Conservation (phyloP, 768 basidiomycete genomes). For the Leucocoprinus birnbaumii region DNA sequence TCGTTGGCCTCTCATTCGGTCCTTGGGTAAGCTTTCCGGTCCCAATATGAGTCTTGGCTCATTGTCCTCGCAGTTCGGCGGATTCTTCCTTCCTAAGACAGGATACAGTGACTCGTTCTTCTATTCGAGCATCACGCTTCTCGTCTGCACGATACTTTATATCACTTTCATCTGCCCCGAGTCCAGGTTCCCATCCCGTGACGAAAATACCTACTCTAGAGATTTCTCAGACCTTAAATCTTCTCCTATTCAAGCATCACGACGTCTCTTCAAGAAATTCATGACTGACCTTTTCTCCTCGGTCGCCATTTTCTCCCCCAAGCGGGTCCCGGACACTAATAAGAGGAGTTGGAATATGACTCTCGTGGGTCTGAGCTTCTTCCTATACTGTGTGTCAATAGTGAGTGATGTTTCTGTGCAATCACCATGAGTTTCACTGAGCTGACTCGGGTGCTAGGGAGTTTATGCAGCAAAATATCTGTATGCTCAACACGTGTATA, state of each 20-base stretch:
- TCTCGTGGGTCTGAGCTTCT: conserved; percentile 59
- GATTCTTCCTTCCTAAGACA: conserved; percentile 52
- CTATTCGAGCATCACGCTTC: conserved; percentile 38
- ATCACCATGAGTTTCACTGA: conserved; percentile 1
- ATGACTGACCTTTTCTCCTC: conserved; percentile 54
- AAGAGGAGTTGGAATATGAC: conserved; percentile 75
- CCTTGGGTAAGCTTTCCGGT: conserved; percentile 54
- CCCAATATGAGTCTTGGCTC: not conserved
- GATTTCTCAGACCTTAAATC: conserved; percentile 24
- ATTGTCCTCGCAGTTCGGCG: conserved; percentile 30
- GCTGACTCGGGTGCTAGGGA: conserved; percentile 44
- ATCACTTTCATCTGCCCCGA: conserved; percentile 51
- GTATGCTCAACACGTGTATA: conserved; percentile 71
- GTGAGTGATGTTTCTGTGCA: conserved; percentile 38
- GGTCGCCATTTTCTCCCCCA: conserved; percentile 67
- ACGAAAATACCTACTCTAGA: conserved; percentile 17
- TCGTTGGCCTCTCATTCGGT: conserved; percentile 74
- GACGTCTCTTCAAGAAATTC: conserved; percentile 25
- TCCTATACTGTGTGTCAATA: conserved; percentile 60
- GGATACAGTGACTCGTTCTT: conserved; percentile 52
- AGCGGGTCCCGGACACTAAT: conserved; percentile 34
- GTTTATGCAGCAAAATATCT: conserved; percentile 75
- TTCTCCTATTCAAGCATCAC: conserved; percentile 26
- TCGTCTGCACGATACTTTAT: conserved; percentile 34
- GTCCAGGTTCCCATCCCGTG: conserved; percentile 34